Evolutionary conservation across 2,329 filamentous ascomycete genomes (phyloP).

Genomic region (Aspergillus hiratsukae): DNA sequence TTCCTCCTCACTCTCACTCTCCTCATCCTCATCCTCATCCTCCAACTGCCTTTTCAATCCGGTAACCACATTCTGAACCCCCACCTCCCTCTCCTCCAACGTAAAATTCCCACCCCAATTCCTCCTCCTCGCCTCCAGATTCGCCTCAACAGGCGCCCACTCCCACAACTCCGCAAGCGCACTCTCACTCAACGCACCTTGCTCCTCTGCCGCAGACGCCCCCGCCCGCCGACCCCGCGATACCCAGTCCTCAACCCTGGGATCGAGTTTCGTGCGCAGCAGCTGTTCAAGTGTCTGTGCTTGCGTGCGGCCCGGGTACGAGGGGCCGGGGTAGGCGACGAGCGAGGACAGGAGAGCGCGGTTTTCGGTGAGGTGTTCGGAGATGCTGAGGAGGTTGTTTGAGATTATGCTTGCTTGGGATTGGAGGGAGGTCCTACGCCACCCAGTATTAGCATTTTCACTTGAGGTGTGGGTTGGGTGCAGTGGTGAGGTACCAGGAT

Average conservation of each 20-base stretch:
- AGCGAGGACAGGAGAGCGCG: slow-evolving; percentile 64
- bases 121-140: slow-evolving; percentile 41
- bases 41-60: slow-evolving; percentile 58
- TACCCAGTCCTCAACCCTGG: slow-evolving; percentile 69
- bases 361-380: slow-evolving; percentile 61
- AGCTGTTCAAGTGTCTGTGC: slow-evolving; percentile 60
- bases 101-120: slow-evolving; percentile 66
- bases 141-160: slow-evolving; percentile 49
- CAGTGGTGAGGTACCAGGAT: slow-evolving; percentile 51
- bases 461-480: neutral
- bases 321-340: slow-evolving; percentile 70
- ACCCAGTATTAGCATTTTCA: neutral
- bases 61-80: slow-evolving; percentile 66
- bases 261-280: slow-evolving; percentile 78
- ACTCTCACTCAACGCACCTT: slow-evolving; percentile 34
- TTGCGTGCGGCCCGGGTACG: slow-evolving; percentile 67
- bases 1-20: slow-evolving; percentile 48
- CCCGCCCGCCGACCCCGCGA: slow-evolving; percentile 46
- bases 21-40: slow-evolving; percentile 51
- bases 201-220: slow-evolving; percentile 8
- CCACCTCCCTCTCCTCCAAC: slow-evolving; percentile 61
- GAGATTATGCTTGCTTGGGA: slow-evolving; percentile 68
- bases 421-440: slow-evolving; percentile 62
- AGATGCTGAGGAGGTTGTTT: slow-evolving; percentile 63
- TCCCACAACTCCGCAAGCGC: slow-evolving; percentile 59